Conservation (phyloP, 2,329 filamentous ascomycete species). For the Pseudocercospora eumusae region DNA sequence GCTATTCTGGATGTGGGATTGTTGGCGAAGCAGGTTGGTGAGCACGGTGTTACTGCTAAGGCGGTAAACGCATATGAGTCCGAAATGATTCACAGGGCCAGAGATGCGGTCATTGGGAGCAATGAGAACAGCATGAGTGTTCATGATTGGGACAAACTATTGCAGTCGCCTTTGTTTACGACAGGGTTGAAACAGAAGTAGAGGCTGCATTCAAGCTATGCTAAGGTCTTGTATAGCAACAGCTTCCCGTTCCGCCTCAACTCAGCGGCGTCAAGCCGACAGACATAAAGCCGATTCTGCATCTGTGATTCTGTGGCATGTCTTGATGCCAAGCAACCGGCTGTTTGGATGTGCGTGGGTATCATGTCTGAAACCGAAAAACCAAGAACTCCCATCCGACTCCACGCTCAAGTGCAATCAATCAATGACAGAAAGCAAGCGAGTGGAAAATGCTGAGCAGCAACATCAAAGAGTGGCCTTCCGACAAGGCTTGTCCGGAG, state of each 20-base stretch:
- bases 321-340: neutral
- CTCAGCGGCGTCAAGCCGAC: neutral
- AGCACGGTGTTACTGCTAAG: conserved; percentile 14
- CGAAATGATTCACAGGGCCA: conserved; percentile 25
- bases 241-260: neutral
- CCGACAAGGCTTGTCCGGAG: conserved; percentile 31
- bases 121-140: conserved; percentile 24
- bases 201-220: neutral
- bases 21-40: conserved; percentile 20
- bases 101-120: conserved; percentile 18
- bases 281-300: neutral
- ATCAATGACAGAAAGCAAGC: neutral
- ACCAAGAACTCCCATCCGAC: neutral
- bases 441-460: conserved; percentile 7
- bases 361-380: neutral
- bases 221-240: neutral
- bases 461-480: conserved; percentile 25
- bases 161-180: conserved; percentile 25
- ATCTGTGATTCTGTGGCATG: neutral
- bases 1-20: conserved; percentile 43
- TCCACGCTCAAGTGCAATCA: conserved; percentile 8
- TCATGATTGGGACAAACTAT: conserved; percentile 24
- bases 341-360: neutral
- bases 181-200: conserved; percentile 26
- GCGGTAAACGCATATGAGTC: conserved; percentile 22